These are phyloP conservation scores for Cryptosporidium baileyi DNA, from an alignment of 169 alveolate species.

Conservation along the genomic window DNA sequence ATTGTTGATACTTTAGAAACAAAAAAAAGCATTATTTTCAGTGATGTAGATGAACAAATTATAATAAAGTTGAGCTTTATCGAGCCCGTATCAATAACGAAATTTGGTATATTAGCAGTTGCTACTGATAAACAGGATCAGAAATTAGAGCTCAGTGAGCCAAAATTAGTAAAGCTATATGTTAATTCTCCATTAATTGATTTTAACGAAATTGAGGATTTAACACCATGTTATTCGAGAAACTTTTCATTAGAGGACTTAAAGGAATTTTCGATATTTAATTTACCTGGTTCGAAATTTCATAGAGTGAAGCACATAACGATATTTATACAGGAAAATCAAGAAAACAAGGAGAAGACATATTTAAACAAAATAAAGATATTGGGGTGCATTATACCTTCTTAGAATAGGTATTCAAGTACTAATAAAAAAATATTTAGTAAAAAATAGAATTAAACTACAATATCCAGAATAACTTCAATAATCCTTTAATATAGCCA, in stretches of 20 bases:
- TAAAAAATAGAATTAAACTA: conserved; percentile 57
- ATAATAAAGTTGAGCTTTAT: conserved; percentile 37
- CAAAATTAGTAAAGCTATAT: conserved; percentile 29
- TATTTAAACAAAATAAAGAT: conserved; percentile 35
- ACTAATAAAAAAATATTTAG: not conserved
- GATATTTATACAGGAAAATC: conserved; percentile 63
- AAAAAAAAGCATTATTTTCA: not conserved
- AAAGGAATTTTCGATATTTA: not conserved
- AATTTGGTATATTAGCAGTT: conserved; percentile 39
- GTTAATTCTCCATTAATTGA: conserved; percentile 44
- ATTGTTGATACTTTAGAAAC: conserved; percentile 6
- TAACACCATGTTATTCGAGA: conserved; percentile 32
- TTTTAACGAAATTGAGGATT: conserved; percentile 53
- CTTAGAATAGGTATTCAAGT: conserved; percentile 5
- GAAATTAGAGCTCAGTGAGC: not conserved
- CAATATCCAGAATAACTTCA: conserved; percentile 84
- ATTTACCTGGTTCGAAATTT: conserved; percentile 53
- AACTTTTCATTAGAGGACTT: conserved; percentile 6
- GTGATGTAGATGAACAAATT: conserved; percentile 62
- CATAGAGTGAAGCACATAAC: conserved; percentile 56
- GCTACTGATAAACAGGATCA: not conserved
- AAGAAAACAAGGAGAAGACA: conserved; percentile 14
- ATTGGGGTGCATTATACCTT: conserved; percentile 26
- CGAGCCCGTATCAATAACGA: conserved; percentile 34
- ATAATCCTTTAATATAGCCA: conserved; percentile 88